These are phyloP conservation scores for Aureobasidium zeae DNA, from an alignment of 2,329 filamentous ascomycete genomes.

Conservation along the genomic window DNA sequence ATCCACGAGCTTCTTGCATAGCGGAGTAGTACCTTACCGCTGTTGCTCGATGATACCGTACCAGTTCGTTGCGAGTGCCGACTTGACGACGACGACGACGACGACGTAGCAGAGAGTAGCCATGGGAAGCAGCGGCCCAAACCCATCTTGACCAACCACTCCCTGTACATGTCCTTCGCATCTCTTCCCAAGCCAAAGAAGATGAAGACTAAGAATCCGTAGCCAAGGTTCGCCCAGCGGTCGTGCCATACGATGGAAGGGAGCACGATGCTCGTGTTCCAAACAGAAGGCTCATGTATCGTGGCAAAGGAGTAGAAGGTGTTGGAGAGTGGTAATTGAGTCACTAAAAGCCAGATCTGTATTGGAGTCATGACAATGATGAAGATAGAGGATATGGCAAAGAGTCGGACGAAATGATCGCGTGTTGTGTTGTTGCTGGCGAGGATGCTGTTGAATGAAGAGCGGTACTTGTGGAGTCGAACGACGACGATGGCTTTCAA, in stretches of 20 bases:
- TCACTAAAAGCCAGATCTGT: constrained; percentile 42
- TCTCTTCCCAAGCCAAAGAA: constrained; percentile 37
- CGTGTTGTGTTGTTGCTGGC: constrained; percentile 45
- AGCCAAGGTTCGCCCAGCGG: constrained; percentile 48
- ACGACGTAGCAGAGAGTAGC: neutral
- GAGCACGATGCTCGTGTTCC: constrained; percentile 41
- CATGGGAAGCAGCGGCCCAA: neutral
- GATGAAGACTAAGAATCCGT: constrained; percentile 49
- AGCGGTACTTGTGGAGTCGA: constrained; percentile 53
- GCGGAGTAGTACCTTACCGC: neutral
- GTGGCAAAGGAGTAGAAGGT: constrained; percentile 39
- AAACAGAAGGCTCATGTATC: constrained; percentile 42
- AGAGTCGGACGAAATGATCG: constrained; percentile 53
- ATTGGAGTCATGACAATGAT: constrained; percentile 46
- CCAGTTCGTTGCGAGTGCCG: neutral
- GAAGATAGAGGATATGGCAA: constrained; percentile 45
- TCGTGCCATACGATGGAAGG: constrained; percentile 42
- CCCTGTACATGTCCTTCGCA: constrained; percentile 45
- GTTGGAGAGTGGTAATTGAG: constrained; percentile 28
- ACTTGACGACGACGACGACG: no score
- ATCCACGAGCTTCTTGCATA: neutral
- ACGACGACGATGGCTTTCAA: constrained; percentile 47
- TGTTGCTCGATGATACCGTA: neutral
- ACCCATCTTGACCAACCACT: constrained; percentile 4
- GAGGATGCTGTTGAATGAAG: constrained; percentile 49